Conservation (phyloP, 1,284 basidiomycete genomes). For the Amylostereum areolatum region DNA sequence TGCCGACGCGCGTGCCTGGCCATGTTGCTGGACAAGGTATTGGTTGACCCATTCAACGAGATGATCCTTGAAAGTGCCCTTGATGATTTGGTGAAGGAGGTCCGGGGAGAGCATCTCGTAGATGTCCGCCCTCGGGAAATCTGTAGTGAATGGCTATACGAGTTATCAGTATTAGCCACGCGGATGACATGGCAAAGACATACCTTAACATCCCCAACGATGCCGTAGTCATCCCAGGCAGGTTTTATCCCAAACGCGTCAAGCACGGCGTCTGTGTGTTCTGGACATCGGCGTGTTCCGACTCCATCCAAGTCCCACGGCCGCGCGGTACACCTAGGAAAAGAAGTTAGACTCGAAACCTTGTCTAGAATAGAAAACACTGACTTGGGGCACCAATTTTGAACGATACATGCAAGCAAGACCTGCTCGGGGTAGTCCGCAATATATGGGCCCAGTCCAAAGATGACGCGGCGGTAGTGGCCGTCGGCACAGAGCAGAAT, state of each 20-base stretch:
- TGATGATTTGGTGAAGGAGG: conserved; percentile 33
- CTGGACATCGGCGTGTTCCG: too few species aligned
- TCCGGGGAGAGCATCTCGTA: conserved; percentile 28
- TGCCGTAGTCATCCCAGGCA: conserved; percentile 3
- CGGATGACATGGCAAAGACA: too few species aligned
- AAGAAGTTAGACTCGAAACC: neutral
- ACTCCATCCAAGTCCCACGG: neutral
- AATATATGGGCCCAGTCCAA: conserved; percentile 7
- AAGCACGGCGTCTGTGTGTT: neutral
- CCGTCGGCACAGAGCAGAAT: conserved; percentile 6
- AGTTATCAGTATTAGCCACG: too few species aligned
- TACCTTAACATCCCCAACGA: neutral
- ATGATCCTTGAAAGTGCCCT: conserved; percentile 33
- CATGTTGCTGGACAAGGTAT: conserved; percentile 18
- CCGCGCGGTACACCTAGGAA: neutral
- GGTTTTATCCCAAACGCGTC: conserved; percentile 1
- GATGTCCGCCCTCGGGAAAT: conserved; percentile 28
- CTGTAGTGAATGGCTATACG: conserved; percentile 27
- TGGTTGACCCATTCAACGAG: conserved; percentile 27
- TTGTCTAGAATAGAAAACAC: neutral
- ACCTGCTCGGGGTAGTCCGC: conserved; percentile 8
- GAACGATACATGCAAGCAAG: neutral
- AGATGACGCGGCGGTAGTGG: conserved; percentile 6
- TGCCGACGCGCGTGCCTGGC: conserved; percentile 9
- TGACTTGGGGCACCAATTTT: conserved; percentile 1